Conservation (phyloP, 768 basidiomycete species). For the Mycena galericulata region DNA sequence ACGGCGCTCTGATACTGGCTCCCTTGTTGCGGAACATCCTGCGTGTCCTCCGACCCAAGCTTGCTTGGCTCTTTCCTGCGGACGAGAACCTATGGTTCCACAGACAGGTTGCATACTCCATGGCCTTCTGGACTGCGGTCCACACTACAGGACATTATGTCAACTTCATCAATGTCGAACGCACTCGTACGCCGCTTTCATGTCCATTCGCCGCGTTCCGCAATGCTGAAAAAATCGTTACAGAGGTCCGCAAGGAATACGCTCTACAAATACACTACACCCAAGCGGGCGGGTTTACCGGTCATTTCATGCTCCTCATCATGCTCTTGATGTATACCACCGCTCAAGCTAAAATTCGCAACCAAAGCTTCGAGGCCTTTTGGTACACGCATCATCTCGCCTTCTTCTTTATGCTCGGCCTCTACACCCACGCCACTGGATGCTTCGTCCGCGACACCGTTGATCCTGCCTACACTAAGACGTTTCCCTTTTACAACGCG, state of each 20-base stretch:
- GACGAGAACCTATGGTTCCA: slow-evolving; percentile 98
- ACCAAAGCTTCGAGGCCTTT: slow-evolving; percentile 94
- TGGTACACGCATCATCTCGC: slow-evolving; percentile 98
- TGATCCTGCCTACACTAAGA: slow-evolving; percentile 71
- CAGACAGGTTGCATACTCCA: slow-evolving; percentile 92
- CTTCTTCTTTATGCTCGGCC: slow-evolving; percentile 93
- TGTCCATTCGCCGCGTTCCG: not conserved
- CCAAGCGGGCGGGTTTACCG: slow-evolving; percentile 90
- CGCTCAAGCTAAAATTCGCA: slow-evolving; percentile 88
- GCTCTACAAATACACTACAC: slow-evolving; percentile 90
- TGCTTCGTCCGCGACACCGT: slow-evolving; percentile 93
- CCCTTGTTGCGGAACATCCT: slow-evolving; percentile 93
- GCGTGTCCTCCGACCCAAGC: slow-evolving; percentile 81
- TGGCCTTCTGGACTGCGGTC: slow-evolving; percentile 93
- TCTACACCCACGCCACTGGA: slow-evolving; percentile 91
- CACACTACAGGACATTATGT: slow-evolving; percentile 95
- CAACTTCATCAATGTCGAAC: slow-evolving; percentile 93
- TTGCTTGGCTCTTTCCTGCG: slow-evolving; percentile 86
- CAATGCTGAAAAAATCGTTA: slow-evolving; percentile 11
- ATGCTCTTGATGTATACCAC: slow-evolving; percentile 95
- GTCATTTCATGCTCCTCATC: slow-evolving; percentile 94
- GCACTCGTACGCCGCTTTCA: slow-evolving; percentile 69
- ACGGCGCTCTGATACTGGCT: slow-evolving; percentile 87
- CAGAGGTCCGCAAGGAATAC: slow-evolving; percentile 83
- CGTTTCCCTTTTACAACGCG: slow-evolving; percentile 90